Percentiles rank a stretch among this genome's conserved stretches.
Evolutionary conservation across 257 asterid genomes (phyloP).

Genomic region (Nicotiana paniculata): DNA sequence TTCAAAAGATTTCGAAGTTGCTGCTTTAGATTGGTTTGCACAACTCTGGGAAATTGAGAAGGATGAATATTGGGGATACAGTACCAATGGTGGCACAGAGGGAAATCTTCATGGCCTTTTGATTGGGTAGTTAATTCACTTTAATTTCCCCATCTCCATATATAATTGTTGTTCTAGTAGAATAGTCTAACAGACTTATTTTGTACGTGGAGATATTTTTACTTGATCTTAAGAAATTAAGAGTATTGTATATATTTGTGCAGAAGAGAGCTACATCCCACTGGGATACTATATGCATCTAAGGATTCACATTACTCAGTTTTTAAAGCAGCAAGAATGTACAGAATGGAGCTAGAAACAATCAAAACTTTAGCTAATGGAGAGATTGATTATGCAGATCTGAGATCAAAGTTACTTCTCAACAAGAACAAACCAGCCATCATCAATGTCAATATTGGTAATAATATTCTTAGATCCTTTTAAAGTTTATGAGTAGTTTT

Average conservation of each 20-base stretch:
- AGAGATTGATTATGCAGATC: not conserved
- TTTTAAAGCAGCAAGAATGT: not conserved
- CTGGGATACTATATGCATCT: not conserved
- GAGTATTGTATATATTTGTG: not conserved
- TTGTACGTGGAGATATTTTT: no score
- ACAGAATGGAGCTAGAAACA: not conserved
- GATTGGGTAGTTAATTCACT: not conserved
- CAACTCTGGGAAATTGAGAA: slow-evolving; percentile 8
- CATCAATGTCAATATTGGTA: not conserved
- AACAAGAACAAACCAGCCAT: not conserved
- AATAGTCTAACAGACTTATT: no score
- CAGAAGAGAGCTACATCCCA: not conserved
- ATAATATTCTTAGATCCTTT: not conserved
- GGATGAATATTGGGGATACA: slow-evolving; percentile 16
- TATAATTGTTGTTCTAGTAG: no score
- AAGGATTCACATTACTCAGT: not conserved
- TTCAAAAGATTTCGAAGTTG: slow-evolving; percentile 17
- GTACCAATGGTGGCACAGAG: not conserved
- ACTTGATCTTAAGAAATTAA: no score
- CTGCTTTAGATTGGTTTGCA: slow-evolving; percentile 17
- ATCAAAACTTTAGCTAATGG: not conserved
- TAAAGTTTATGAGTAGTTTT: no score
- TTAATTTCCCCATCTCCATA: no score
- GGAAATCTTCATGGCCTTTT: not conserved
- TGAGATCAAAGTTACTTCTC: not conserved